A percentile compares a stretch with the other conserved stretches of the same genome.
These are phyloP conservation scores for Ilyonectria sp. DNA, from an alignment of 2,329 filamentous ascomycete genomes.

Conservation along the genomic window DNA sequence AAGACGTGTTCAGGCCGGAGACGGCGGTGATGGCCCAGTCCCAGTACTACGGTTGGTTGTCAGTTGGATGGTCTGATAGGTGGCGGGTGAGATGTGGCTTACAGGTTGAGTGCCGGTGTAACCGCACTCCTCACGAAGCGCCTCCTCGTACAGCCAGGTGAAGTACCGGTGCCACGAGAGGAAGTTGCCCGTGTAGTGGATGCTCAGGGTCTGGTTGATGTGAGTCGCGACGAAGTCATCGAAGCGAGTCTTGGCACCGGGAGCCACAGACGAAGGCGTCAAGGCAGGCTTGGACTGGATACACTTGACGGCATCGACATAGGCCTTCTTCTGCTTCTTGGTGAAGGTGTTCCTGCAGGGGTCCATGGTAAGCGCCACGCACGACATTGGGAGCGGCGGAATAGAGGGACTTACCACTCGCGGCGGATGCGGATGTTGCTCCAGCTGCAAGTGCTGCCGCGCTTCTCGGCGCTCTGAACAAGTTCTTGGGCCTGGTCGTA, in stretches of 20 bases:
- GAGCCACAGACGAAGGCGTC: conserved; percentile 51
- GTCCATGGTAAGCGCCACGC: conserved; percentile 1
- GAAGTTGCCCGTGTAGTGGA: conserved; percentile 59
- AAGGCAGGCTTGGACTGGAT: conserved; percentile 56
- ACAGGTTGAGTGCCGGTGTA: conserved; percentile 59
- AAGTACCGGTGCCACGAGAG: conserved; percentile 53
- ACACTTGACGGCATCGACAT: conserved; percentile 63
- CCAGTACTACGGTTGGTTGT: conserved; percentile 56
- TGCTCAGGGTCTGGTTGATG: conserved; percentile 61
- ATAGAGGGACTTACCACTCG: conserved; percentile 47
- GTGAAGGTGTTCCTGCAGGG: conserved; percentile 44
- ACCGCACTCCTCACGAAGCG: conserved; percentile 51
- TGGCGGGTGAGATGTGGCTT: conserved; percentile 11
- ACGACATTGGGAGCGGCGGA: background rate
- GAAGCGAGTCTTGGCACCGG: conserved; percentile 61
- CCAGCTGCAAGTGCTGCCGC: conserved; percentile 46
- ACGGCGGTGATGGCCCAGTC: conserved; percentile 60
- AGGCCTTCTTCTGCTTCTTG: conserved; percentile 50
- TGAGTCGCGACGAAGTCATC: conserved; percentile 67
- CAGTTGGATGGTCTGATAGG: conserved; percentile 6
- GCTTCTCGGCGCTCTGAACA: conserved; percentile 36
- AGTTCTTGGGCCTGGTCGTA: conserved; percentile 44
- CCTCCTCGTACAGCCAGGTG: conserved; percentile 51
- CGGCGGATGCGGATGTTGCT: conserved; percentile 49
- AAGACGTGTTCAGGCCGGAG: conserved; percentile 55